Evolutionary conservation across 441 rosid species (phyloP).

Genomic region (Adansonia rubrostipa): DNA sequence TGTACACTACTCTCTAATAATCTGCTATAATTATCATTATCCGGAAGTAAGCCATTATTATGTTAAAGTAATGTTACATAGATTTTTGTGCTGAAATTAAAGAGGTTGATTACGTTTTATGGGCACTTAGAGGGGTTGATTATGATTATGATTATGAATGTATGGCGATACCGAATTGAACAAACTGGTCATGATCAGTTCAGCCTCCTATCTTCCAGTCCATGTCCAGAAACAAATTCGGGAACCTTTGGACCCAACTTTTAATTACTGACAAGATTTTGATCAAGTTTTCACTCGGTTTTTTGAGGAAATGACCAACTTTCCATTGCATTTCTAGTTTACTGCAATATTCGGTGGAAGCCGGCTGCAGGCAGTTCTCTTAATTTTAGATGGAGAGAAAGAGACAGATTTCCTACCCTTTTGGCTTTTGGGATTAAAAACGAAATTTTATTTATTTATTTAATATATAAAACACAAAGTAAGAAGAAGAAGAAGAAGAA

Average conservation of each 20-base stretch:
- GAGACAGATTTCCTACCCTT: background rate
- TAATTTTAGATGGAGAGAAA: background rate
- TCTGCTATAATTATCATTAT: background rate
- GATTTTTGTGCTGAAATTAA: background rate
- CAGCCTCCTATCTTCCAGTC: background rate
- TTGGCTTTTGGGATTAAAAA: background rate
- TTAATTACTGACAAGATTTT: background rate
- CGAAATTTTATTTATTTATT: background rate
- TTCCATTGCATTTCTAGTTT: slow-evolving; percentile 11
- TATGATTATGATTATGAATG: background rate
- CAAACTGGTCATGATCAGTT: background rate
- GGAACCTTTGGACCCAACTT: slow-evolving; percentile 5
- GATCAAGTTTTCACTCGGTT: background rate
- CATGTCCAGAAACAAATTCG: background rate
- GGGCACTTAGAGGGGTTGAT: too few species aligned
- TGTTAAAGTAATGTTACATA: background rate
- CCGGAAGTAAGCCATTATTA: slow-evolving; percentile 12
- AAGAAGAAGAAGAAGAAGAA: background rate
- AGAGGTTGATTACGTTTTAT: background rate
- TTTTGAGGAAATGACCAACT: slow-evolving; percentile 8
- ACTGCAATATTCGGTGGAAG: background rate
- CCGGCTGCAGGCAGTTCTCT: background rate
- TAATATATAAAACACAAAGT: background rate
- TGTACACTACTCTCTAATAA: slow-evolving; percentile 24
- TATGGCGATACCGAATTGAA: background rate